Evolutionary conservation across 2,329 filamentous ascomycete genomes (phyloP).

Genomic region (Plenodomus biglobosus): DNA sequence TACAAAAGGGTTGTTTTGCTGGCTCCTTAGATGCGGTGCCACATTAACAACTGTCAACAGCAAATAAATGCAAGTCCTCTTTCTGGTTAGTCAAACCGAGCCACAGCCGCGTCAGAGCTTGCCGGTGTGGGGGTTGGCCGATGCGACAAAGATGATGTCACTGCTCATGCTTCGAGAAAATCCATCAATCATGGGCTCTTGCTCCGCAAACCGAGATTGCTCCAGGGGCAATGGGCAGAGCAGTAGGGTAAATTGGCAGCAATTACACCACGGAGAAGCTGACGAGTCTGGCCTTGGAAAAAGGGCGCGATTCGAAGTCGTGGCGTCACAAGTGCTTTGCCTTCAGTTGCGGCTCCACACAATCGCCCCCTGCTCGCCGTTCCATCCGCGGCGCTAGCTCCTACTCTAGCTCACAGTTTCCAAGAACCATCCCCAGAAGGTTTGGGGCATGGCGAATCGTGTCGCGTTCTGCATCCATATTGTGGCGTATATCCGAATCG

Average conservation of each 20-base stretch:
- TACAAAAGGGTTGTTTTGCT: neutral
- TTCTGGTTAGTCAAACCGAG: neutral
- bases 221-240: neutral
- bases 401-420: neutral
- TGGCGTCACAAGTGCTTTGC: neutral
- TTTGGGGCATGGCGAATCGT: neutral
- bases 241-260: neutral
- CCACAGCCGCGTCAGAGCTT: neutral
- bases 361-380: neutral
- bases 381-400: neutral
- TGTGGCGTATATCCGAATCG: neutral
- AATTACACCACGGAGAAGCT: neutral
- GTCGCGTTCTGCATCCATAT: neutral
- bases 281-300: neutral
- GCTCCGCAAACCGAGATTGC: neutral
- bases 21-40: neutral
- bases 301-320: neutral
- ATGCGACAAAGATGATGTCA: conserved; percentile 1
- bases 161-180: neutral
- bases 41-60: neutral
- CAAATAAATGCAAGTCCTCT: neutral
- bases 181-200: neutral
- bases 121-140: conserved; percentile 4
- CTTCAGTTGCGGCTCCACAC: neutral
- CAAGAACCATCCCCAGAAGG: neutral